Percentiles rank a stretch among this genome's conserved stretches.
Conservation (phyloP, 2,329 filamentous ascomycete genomes). For the Hymenoscyphus linearis region DNA sequence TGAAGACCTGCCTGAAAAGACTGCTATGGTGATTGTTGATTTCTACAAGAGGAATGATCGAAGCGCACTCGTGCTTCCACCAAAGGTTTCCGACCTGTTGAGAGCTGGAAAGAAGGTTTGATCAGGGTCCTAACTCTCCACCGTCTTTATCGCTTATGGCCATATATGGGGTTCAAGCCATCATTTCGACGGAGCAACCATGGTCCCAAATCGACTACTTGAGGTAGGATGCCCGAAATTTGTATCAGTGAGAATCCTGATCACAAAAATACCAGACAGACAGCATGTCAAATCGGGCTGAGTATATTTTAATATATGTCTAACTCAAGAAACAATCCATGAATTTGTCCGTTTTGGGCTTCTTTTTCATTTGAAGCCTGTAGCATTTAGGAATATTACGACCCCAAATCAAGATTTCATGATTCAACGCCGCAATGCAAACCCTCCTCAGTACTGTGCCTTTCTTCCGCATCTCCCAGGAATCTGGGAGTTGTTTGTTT, state of each 20-base stretch:
- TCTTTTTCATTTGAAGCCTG: neutral
- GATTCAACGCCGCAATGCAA: no score
- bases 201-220: neutral
- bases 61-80: constrained; percentile 76
- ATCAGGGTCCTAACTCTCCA: constrained; percentile 33
- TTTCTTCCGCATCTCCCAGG: neutral
- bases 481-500: neutral
- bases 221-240: neutral
- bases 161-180: neutral
- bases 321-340: neutral
- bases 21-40: constrained; percentile 76
- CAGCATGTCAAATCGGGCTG: neutral
- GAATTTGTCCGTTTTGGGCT: neutral
- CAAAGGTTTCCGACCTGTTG: constrained; percentile 77
- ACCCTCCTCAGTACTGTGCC: neutral
- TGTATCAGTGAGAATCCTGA: neutral
- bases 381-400: neutral
- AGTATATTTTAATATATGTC: neutral
- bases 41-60: constrained; percentile 91
- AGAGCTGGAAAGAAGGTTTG: constrained; percentile 55
- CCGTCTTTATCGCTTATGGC: neutral
- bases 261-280: neutral
- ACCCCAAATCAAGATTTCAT: neutral
- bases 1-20: constrained; percentile 89
- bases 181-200: neutral